phyloP scores from a whole-genome alignment of 2,329 filamentous ascomycete species.

The Xylaria arbuscula region DNA sequence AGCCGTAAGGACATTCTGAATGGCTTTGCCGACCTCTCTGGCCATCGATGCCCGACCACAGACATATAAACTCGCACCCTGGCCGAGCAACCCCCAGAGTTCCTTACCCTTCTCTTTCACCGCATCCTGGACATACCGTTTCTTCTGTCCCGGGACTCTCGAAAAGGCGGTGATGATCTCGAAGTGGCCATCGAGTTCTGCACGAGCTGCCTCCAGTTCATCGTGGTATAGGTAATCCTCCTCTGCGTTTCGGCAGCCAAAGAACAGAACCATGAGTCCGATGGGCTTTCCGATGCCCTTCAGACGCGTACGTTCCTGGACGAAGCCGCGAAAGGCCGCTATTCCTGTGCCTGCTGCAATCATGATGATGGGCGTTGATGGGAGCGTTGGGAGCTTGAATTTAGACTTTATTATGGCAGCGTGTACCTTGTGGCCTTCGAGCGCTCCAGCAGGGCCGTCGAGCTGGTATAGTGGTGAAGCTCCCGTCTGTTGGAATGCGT shows the following conservation, averaged over 20 bases:
- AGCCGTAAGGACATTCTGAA: constrained; percentile 5
- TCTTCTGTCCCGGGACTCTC: constrained; percentile 2
- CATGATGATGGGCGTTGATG: background rate
- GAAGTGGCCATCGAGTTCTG: background rate
- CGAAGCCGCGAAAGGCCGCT: constrained; percentile 13
- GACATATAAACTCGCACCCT: constrained; percentile 4
- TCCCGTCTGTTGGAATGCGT: background rate
- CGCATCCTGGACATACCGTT: background rate
- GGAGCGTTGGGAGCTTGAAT: constrained; percentile 11
- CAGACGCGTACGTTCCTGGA: constrained; percentile 11
- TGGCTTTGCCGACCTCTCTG: background rate
- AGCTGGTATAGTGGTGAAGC: constrained; percentile 1
- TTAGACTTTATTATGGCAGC: constrained; percentile 12
- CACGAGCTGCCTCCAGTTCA: constrained; percentile 2
- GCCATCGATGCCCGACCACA: constrained; percentile 14
- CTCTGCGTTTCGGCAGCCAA: constrained; percentile 12
- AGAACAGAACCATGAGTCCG: constrained; percentile 7
- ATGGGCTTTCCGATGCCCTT: background rate
- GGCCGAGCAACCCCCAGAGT: background rate
- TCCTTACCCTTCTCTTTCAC: constrained; percentile 5
- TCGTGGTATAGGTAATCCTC: constrained; percentile 12
- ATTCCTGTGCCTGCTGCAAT: constrained; percentile 14
- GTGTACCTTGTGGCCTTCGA: constrained; percentile 7
- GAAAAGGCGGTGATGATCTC: constrained; percentile 9
- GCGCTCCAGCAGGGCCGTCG: background rate